phyloP scores from a whole-genome alignment of 768 basidiomycete genomes.

The Nidularia pulvinata region DNA sequence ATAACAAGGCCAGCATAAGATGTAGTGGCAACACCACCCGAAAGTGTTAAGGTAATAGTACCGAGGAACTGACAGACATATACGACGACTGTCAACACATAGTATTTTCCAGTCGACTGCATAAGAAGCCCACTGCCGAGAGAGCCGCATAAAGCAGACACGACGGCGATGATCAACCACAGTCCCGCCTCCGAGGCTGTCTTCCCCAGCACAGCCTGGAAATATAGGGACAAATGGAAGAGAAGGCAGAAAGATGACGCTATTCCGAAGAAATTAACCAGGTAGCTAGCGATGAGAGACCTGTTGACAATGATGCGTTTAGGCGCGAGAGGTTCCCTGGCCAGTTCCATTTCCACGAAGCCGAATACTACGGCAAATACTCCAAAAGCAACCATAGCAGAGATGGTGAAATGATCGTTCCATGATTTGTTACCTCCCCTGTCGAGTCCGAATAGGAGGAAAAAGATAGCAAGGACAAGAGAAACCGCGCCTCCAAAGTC shows the following conservation, averaged over 20 bases:
- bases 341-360: constrained; percentile 45
- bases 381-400: constrained; percentile 28
- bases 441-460: constrained; percentile 58
- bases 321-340: constrained; percentile 63
- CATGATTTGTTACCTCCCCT: constrained; percentile 50
- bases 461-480: constrained; percentile 55
- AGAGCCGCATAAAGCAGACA: constrained; percentile 47
- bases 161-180: constrained; percentile 47
- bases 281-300: constrained; percentile 50
- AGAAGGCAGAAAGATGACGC: constrained; percentile 41
- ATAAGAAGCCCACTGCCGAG: constrained; percentile 52
- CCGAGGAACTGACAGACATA: constrained; percentile 38
- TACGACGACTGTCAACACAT: constrained; percentile 42
- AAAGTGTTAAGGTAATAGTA: constrained; percentile 28
- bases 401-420: constrained; percentile 34
- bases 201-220: constrained; percentile 54
- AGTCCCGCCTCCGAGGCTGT: constrained; percentile 49
- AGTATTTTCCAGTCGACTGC: constrained; percentile 59
- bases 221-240: constrained; percentile 55
- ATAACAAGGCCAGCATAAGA: constrained; percentile 35
- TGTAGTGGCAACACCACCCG: constrained; percentile 33
- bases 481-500: constrained; percentile 61
- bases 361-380: constrained; percentile 35
- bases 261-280: constrained; percentile 59
- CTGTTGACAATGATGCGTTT: constrained; percentile 48